Base-by-base conservation (phyloP, 176 grass and related monocot species). In the Pontederia crassipes region DNA sequence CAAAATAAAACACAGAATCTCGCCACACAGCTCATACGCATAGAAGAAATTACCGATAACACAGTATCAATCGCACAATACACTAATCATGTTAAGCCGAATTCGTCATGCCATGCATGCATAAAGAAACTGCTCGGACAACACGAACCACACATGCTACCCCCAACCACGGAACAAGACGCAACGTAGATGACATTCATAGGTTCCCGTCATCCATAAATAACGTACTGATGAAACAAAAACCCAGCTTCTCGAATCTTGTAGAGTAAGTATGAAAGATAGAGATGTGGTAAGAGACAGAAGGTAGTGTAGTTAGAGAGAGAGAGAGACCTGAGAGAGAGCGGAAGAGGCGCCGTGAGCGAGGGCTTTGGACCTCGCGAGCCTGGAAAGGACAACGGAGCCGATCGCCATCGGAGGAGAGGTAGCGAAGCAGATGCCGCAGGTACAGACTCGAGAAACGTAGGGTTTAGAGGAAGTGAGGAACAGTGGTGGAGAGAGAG, bases 381-480 rank as follows among this genome's bases (percentile, higher is more conserved):
- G 61, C 76, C 87, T 77, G 15, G 86, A 90, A 5, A 82, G 67
- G 54, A 97, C 48, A 68, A 97, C 82, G 14, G 84, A 82, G 47
- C 83, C 84, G 45, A 88, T 86, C 56, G 87, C 77, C 93, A 97
- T 97, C 55, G 58, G 54, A 16, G 64, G 65, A 46, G 14, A 50
- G 48, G 32, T 4, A 40, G 51, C 32, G 32, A 40, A 40, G 32
- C 32, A 40, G 6, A 40, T 1, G 32, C 32, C 32, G 32, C 6
- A 40, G 6, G 32, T 24, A 24, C 1, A 45, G 13, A 12, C 13
- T 20, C 9, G 8, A 17, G 13, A 7, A 15, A 8, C 45, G 62
- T 11, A 59, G 20, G 13, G 57, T 12, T 12, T 32, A 11, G 57
- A 28, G 57, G 56, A 11, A 18, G 56, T 28, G 11, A 10, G 8